Base-by-base conservation (phyloP, 2,329 filamentous ascomycete species). In the Nemania diffusa region DNA sequence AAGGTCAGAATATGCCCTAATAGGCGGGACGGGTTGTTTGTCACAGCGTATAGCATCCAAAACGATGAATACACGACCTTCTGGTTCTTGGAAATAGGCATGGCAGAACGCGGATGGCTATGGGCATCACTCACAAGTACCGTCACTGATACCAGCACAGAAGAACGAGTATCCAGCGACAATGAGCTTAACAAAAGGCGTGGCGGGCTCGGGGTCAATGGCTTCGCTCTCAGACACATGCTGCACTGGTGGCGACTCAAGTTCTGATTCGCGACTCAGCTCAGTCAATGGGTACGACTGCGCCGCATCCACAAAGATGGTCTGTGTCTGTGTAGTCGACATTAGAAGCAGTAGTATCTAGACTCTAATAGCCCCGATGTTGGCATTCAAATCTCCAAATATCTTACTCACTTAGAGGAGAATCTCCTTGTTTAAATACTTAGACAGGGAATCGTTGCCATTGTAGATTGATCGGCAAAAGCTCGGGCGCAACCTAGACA, bases 141-240 rank as follows among this genome's bases (percentile, higher is more conserved):
- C 89, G 74, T 91, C 89, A 64, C 90, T 91, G 55, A 87, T 81
- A 0, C 89, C 89, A 0, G 89, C 87, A 32, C 88, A 87, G 73
- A 91, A 90, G 79, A 91, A 91, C 0, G 87, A 88, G 69, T 90
- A 85, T 0, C 84, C 85, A 2, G 85, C 83, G 50, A 85, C 85
- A 42, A 84, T 61, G 2, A 90, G 76, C 73, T 87, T 89, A 40
- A 86, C 67, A 22, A 79, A 58, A 0, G 75, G 76, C 1, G 73
- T 73, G 4, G 57, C 64, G 15, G 71, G 34, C 56, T 77, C 73
- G 26, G 69, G 71, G 15, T 68, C 62, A 6, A 76, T 42, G 17
- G 68, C 64, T 34, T 71, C 65, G 3, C 17, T 34, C 5, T 57
- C 67, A 5, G 65, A 29, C 27, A 64, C 52, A 2, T 65, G 64